Base-by-base conservation (phyloP, 75 land plant genomes). In the Sequoiadendron giganteum region DNA sequence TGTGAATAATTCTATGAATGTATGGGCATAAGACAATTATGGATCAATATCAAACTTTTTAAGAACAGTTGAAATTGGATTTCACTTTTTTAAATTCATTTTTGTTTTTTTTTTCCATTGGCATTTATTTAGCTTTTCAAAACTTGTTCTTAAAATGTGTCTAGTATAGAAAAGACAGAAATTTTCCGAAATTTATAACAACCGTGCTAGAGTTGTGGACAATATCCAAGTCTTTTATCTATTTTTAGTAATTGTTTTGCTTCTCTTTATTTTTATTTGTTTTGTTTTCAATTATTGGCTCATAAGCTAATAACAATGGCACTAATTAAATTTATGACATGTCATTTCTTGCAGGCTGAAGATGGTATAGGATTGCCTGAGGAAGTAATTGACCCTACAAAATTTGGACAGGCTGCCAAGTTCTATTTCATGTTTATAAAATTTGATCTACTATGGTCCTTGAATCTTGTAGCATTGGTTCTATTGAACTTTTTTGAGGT, bases 401-500 rank as follows among this genome's bases (percentile, higher is more conserved):
- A 85, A 80, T 95, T 95, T 87, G 92, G 89, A 28, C 89, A 87
- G 55, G 91, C 95, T 14, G 90, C 92, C 52, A 93, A 91, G 90
- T 91, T 90, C 77, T 97, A 97, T 90, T 97, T 97, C 16, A 84
- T 91, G 1, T 94, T 86, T 87, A 95, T 89, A n/a, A 85, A 91
- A 54, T 87, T 95, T 42, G 91, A 94, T 86, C 79, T 91, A n/a
- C 78, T 97, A 30, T 97, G 97, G 99, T 73, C 95, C 79, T 88
- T 95, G 32, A 95, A 94, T 86, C 91, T 93, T 30, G 93, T 95
- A 68, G 99, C 95, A 19, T 87, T 97, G 90, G 84, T 97, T 28
- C 15, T 94, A 25, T 91, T 97, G 21, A 97, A 94, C 86, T 97
- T 97, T 91, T 85, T 97, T 47, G 99, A 97, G 95, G 99, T 97